Conservation (phyloP, 1,284 basidiomycete genomes). For the Pseudozyma thailandica region DNA sequence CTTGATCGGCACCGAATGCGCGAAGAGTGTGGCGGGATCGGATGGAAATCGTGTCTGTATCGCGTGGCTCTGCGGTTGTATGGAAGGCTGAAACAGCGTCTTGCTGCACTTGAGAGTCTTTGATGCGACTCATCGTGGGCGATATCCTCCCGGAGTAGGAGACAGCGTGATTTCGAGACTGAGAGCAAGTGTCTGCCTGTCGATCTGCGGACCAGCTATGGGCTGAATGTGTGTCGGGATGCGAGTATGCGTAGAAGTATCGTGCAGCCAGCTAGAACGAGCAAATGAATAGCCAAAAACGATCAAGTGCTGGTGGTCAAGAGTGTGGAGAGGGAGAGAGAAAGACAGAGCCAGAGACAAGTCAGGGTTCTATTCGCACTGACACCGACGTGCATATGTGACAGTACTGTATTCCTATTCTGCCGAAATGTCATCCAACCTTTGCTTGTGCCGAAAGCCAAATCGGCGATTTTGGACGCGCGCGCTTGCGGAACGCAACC, state of each 20-base stretch:
- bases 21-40: constrained; percentile 45
- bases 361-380: not conserved
- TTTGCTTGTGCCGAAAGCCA: no score
- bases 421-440: no score
- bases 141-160: not conserved
- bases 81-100: constrained; percentile 7
- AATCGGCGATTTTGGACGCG: no score
- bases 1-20: constrained; percentile 16
- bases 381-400: not conserved
- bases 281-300: no score
- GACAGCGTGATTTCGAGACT: no score
- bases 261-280: no score
- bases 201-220: no score
- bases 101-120: not conserved
- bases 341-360: not conserved
- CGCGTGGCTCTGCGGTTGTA: not conserved
- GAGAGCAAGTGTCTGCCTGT: no score
- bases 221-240: no score
- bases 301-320: no score
- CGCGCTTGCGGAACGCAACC: not conserved
- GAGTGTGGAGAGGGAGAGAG: not conserved
- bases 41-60: constrained; percentile 37
- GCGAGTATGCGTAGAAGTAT: no score
- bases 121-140: constrained; percentile 23
- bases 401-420: no score